Evolutionary conservation across 768 basidiomycete genomes (phyloP).

Genomic region (Hypholoma fasciculare): DNA sequence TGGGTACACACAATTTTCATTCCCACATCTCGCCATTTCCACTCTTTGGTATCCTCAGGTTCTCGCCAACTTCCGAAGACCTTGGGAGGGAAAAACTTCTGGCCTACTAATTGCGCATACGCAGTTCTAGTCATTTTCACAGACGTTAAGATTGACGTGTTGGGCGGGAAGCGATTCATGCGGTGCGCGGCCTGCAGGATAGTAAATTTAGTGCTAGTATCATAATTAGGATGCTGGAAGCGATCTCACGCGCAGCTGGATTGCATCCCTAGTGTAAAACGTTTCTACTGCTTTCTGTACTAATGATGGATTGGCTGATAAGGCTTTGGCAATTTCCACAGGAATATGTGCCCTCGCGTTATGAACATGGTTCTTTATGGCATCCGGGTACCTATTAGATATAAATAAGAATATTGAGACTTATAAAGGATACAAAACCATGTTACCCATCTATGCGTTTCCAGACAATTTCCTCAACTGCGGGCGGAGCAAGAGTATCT

Average conservation of each 20-base stretch:
- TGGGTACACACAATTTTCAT: conserved; percentile 79
- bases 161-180: conserved; percentile 89
- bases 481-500: conserved; percentile 59
- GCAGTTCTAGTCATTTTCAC: conserved; percentile 86
- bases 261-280: conserved; percentile 94
- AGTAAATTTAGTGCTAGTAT: neutral
- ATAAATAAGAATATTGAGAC: neutral
- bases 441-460: conserved; percentile 64
- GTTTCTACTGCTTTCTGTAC: conserved; percentile 87
- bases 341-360: conserved; percentile 79
- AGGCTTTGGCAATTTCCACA: conserved; percentile 71
- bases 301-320: conserved; percentile 62
- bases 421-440: conserved; percentile 1
- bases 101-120: conserved; percentile 91
- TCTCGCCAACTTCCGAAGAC: conserved; percentile 78
- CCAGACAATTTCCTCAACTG: conserved; percentile 70
- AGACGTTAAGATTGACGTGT: conserved; percentile 55
- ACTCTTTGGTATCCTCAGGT: conserved; percentile 60
- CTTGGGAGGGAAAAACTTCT: conserved; percentile 91
- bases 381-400: conserved; percentile 66
- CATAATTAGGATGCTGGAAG: neutral
- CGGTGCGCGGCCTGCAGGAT: conserved; percentile 73
- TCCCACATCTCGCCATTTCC: conserved; percentile 82
- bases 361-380: conserved; percentile 70
- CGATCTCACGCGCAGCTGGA: conserved; percentile 76